Evolutionary conservation across 2,329 filamentous ascomycete genomes (phyloP), one percentile per base, ranked within the genome.

Genomic region (Knufia petricola): DNA sequence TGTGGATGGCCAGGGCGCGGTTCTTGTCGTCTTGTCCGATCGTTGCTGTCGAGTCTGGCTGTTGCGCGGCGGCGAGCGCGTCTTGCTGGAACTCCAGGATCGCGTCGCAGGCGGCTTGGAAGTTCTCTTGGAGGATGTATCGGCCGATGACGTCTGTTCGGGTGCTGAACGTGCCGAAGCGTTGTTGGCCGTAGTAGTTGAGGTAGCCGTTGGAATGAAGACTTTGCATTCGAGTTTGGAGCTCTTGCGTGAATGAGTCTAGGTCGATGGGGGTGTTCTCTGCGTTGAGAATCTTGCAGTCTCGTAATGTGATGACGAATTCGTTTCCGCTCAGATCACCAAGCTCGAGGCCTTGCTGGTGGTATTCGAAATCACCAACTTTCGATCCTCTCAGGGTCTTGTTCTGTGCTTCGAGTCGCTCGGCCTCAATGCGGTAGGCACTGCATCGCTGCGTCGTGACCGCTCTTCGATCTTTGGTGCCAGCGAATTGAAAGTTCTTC

Each of bases 131-230:
- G 0, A 98, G 75, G 62, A 98, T 88, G 63, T 86, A 82, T 62
- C 84, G 79, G 42, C 92, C 92, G 43, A 95, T 73, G 34, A 82
- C 77, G 60, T 96, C 87, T 0, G 92, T 98, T 28, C 88, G 85
- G 10, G 86, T 84, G 23, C 80, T 72, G 65, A 92, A 90, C 0
- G 88, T 90, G 23, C 92, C 92, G 60, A 98, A 98, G 20, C 92
- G 82, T 68, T 98, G 92, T n/a, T 96, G 79, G 7, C 92, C 92
- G 61, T 89, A 98, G 69, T 96, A 98, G 68, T 98, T 98, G 67
- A 98, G 82, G 72, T 94, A 98, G 2, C 92, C 92, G 38, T 82
- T 76, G 37, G 79, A 69, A 48, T 76, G 72, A 56, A 96, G 78
- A 54, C 82, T 78, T 62, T 32, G 66, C 61, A 36, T 61, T 70